These are phyloP conservation scores for Penicillium mononematosum DNA, from an alignment of 495 filamentous ascomycete species.

Conservation along the genomic window DNA sequence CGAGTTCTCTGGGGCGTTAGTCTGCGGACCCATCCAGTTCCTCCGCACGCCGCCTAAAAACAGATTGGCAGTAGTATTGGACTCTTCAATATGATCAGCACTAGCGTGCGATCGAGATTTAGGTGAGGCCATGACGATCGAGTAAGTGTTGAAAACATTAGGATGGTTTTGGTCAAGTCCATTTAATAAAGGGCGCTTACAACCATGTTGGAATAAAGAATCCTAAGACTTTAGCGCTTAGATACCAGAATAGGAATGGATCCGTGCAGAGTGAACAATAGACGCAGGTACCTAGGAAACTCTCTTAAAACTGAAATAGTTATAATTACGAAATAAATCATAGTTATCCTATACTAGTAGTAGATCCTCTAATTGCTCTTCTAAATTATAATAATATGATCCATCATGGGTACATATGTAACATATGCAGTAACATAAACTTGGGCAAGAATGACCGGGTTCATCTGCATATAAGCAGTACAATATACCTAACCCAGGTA, in stretches of 20 bases:
- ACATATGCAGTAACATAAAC: neutral
- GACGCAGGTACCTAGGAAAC: neutral
- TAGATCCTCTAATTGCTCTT: too few species aligned
- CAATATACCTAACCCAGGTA: neutral
- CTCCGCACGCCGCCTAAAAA: constrained; percentile 66
- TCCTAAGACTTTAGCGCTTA: neutral
- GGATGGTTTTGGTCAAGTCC: too few species aligned
- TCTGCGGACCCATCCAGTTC: constrained; percentile 59
- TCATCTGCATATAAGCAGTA: constrained; percentile 4
- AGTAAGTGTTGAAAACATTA: neutral
- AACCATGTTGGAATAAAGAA: constrained; percentile 1
- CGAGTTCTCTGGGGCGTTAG: neutral
- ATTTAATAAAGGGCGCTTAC: neutral
- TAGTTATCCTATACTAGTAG: too few species aligned
- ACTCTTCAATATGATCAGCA: constrained; percentile 46
- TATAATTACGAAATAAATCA: too few species aligned
- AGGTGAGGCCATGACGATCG: constrained; percentile 10
- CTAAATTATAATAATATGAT: neutral
- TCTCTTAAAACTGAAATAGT: too few species aligned
- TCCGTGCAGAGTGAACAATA: neutral
- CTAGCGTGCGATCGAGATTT: constrained; percentile 2
- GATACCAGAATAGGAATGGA: neutral
- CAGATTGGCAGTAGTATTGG: constrained; percentile 67
- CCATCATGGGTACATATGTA: neutral
- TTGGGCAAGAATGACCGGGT: constrained; percentile 15